Evolutionary conservation across 2,329 filamentous ascomycete species (phyloP).

Genomic region (Talaromyces albobiverticillius): DNA sequence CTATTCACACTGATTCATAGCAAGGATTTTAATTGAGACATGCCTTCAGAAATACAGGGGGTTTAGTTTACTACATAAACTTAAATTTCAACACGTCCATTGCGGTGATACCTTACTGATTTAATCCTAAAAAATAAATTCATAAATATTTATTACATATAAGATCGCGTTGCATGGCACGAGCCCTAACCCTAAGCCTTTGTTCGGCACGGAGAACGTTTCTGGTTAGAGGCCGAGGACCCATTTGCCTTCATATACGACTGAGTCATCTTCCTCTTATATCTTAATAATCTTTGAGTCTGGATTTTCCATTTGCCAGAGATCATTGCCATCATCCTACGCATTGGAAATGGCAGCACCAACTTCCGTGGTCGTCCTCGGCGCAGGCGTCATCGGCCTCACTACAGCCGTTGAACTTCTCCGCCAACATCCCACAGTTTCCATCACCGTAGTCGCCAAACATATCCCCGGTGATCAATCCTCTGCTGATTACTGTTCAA

Average conservation of each 20-base stretch:
- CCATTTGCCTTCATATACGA: neutral
- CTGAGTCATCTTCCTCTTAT: too few relatives aligned
- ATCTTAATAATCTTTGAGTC: neutral
- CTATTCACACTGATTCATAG: too few relatives aligned
- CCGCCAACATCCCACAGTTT: conserved; percentile 23
- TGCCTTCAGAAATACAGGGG: too few relatives aligned
- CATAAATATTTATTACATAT: too few relatives aligned
- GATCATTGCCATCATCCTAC: neutral
- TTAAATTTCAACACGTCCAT: too few relatives aligned
- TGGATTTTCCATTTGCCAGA: neutral
- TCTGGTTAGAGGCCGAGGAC: conserved; percentile 1
- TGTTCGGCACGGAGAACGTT: neutral
- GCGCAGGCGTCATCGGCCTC: conserved; percentile 3
- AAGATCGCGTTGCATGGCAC: too few relatives aligned
- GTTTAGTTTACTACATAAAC: too few relatives aligned
- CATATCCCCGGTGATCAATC: conserved; percentile 4
- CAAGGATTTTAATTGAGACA: too few relatives aligned
- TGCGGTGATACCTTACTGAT: too few relatives aligned
- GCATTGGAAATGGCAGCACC: neutral
- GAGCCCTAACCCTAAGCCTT: too few relatives aligned
- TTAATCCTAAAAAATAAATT: too few relatives aligned
- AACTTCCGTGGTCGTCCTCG: conserved; percentile 1
- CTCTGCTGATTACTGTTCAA: neutral
- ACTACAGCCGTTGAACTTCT: conserved; percentile 11
- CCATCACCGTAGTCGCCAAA: conserved; percentile 20